Evolutionary conservation across 371 early-diverging fungal genomes (phyloP), one percentile per base, ranked within the genome.

Genomic region (Mucor lusitanicus): DNA sequence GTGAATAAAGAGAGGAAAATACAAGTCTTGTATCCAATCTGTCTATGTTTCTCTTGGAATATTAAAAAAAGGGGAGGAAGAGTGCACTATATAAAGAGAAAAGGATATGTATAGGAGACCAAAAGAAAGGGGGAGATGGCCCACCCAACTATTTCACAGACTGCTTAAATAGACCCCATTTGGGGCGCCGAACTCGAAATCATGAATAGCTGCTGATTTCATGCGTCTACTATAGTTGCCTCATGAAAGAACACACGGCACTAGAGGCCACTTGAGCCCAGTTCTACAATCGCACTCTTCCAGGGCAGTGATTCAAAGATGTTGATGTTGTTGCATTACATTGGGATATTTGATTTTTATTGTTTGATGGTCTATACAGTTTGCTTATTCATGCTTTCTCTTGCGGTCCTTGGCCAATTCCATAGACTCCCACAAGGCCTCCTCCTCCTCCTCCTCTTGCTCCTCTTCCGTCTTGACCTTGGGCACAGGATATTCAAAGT

Each of bases 401-500:
- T 72, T 72, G 30, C 65, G 67, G n/a, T 69, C 66, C 9, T 68
- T 59, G 9, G 55, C 69, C 12, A 72, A 13, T 48, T 65, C 69
- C 69, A 72, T 69, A 0, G 77, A 71, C 30, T 77, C 80, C 90
- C 90, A 88, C 30, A 90, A 55, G 15, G 85, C 83, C 15, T 80
- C 78, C 4, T 83, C 84, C 17, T 78, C 79, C 25, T 85, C 82
- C 19, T 77, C 77, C 7, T 82, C 83, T 11, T 78, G 74, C 3
- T 75, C 80, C n/a, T 75, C 73, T 15, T 74, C 56, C 37, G 69
- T 32, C 54, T 73, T 63, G 62, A 69, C 56, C 61, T 75, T 67
- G 61, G 78, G 58, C 30, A 80, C 77, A 63, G 72, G 73, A 19
- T 72, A 79, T 61, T 88, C 84, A 57, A 68, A 78, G 2, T 62